Evolutionary conservation across 768 basidiomycete genomes (phyloP).

Genomic region (Kwoniella dejecticola): DNA sequence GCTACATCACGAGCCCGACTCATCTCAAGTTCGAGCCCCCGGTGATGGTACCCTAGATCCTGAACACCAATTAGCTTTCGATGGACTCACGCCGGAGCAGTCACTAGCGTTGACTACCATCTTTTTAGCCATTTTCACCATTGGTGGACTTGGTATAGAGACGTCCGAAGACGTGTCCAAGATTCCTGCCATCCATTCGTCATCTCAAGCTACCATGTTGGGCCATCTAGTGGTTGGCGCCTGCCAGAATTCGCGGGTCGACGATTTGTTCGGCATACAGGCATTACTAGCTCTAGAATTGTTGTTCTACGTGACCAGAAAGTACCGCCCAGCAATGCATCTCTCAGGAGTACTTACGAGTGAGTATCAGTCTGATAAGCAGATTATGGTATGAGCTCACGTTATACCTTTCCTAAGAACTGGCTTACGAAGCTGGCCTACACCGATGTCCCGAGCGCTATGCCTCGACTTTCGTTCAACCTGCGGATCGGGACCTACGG

Average conservation of each 20-base stretch:
- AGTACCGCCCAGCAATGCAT: slow-evolving; percentile 26
- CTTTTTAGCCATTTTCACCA: slow-evolving; percentile 17
- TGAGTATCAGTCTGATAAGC: slow-evolving; percentile 5
- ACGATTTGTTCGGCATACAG: slow-evolving; percentile 29
- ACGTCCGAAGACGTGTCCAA: not conserved
- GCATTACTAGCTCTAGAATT: slow-evolving; percentile 24
- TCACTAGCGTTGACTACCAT: slow-evolving; percentile 27
- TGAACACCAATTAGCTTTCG: slow-evolving; percentile 15
- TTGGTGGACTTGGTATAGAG: slow-evolving; percentile 9
- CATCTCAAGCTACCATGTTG: slow-evolving; percentile 20
- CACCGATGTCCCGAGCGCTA: slow-evolving; percentile 35
- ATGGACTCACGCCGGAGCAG: slow-evolving; percentile 16
- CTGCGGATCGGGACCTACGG: slow-evolving; percentile 19
- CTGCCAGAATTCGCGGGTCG: slow-evolving; percentile 19
- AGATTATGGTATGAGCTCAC: not conserved
- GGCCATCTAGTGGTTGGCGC: slow-evolving; percentile 22
- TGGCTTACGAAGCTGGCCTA: slow-evolving; percentile 34
- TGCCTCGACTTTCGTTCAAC: slow-evolving; percentile 11
- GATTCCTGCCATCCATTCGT: slow-evolving; percentile 1
- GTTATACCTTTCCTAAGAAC: slow-evolving; percentile 8
- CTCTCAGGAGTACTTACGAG: slow-evolving; percentile 25
- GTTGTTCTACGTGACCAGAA: slow-evolving; percentile 18
- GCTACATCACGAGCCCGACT: not conserved
- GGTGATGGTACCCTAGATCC: not conserved
- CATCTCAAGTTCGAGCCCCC: not conserved